These are phyloP conservation scores for Pestalotiopsis sp. DNA, from an alignment of 2,329 filamentous ascomycete genomes.

Conservation along the genomic window DNA sequence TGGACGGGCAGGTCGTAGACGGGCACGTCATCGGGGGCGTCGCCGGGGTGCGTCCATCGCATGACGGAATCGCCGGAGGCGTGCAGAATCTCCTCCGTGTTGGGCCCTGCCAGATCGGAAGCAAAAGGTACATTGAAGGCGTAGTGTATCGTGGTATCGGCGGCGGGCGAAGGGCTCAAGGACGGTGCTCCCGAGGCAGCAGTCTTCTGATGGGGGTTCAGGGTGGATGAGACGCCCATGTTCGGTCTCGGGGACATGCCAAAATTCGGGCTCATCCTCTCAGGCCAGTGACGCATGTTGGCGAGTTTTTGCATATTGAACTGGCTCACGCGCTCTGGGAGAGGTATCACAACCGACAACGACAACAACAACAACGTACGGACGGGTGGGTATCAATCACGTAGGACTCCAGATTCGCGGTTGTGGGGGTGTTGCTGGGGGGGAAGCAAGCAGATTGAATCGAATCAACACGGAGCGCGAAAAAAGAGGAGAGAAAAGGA, in stretches of 20 bases:
- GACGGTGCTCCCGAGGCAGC: constrained; percentile 53
- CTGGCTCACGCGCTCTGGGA: constrained; percentile 12
- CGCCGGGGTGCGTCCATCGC: constrained; percentile 91
- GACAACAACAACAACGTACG: constrained; percentile 12
- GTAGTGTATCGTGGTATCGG: constrained; percentile 82
- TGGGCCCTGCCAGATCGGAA: constrained; percentile 87
- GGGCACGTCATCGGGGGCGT: constrained; percentile 80
- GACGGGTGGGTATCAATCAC: constrained; percentile 16
- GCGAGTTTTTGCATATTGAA: constrained; percentile 70
- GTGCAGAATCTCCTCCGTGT: constrained; percentile 93
- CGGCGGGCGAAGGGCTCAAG: constrained; percentile 68
- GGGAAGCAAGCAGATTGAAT: constrained; percentile 15
- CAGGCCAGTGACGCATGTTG: constrained; percentile 74
- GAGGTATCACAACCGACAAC: neutral
- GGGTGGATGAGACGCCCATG: constrained; percentile 53
- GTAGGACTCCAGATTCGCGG: constrained; percentile 13
- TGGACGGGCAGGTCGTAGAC: constrained; percentile 93
- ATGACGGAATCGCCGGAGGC: constrained; percentile 85
- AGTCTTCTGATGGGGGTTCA: constrained; percentile 62
- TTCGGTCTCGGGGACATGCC: constrained; percentile 61
- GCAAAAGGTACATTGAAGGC: constrained; percentile 98
- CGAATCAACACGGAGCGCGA: constrained; percentile 8
- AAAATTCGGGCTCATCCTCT: constrained; percentile 70
- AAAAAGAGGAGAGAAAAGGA: constrained; percentile 16
- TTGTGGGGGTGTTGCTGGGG: constrained; percentile 25